Base-by-base conservation (phyloP, 2,329 filamentous ascomycete genomes). In the Monosporascus ibericus region DNA sequence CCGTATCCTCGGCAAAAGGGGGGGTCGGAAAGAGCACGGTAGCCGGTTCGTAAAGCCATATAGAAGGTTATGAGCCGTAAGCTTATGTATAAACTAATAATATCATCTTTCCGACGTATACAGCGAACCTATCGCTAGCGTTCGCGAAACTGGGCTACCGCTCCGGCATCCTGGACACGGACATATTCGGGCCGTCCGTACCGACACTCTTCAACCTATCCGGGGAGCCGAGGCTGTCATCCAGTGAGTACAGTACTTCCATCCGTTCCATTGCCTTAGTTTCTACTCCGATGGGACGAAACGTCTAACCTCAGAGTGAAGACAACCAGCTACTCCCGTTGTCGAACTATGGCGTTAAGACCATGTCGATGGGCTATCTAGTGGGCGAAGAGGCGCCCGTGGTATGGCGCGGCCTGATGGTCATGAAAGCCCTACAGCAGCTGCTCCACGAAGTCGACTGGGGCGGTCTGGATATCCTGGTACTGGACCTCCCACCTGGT, bases 341-440 rank as follows among this genome's bases (percentile, higher is more conserved):
- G 24, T 91, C 88, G 22, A 96, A 95, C 66, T 97, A 97, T 74
- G 94, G 94, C 40, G 81, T 99, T 52, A 95, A 95, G 71, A 95
- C 91, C 51, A 99, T 99, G 94, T 96, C 92, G 0, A 97, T 99
- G 89, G 94, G 94, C 48, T 97, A 96, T 59, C 79, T 99, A 1
- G 84, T 96, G 1, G 82, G 82, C 20, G 86, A 90, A 58, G 80
- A 84, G 11, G 87, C 89, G 5, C 90, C 92, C 0, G 87, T 99
- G 17, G 92, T 94, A 34, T 99, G 94, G 94, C 84, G 94, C 49
- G 94, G 94, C 0, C 80, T 96, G 2, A 96, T 99, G 92, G 89
- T 97, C 15, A 95, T 95, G 79, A 99, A 97, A 66, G 94, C 94
- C 0, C 79, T 99, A 58, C 92, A 96, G 61, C 94, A 99, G 67